Base-by-base conservation (phyloP, 2,329 filamentous ascomycete genomes). In the Huntiella savannae region DNA sequence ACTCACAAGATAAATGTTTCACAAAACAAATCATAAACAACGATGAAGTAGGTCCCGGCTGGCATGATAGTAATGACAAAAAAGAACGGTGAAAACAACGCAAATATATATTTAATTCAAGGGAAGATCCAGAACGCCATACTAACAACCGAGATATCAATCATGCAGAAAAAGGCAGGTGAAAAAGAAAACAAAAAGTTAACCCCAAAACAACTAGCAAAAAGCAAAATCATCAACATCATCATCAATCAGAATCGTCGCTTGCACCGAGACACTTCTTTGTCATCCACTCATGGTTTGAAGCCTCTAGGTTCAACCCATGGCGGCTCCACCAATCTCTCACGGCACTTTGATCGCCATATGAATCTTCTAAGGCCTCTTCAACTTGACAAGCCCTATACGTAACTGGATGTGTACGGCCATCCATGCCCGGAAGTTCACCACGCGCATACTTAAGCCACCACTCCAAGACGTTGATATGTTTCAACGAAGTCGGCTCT, bases 351-450 rank as follows among this genome's bases (percentile, higher is more conserved):
- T 85, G 80, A 46, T 80, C 77, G 6, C 73, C 73, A 43, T 88
- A 73, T 16, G 84, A 83, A 58, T 94, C 87, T 59, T 95, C 87
- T 35, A 95, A 69, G 1, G 87, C 87, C 62, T 95, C 88, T 59
- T 95, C 87, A 51, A 96, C 91, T 60, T 93, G 86, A 60, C 86
- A 94, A 1, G 85, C 93, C 60, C 88, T 87, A 62, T 94, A 95
- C 60, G 93, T 85, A 19, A 95, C 86, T 45, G 74, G 71, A 54
- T 87, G 69, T 51, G 65, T 65, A 32, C 67, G 62, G 12, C 70
- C 70, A 36, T 67, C 62, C 70, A 68, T 73, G 36, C 65, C 69
- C 1, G 65, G 65, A 32, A 73, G 62, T 55, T 70, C 65, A 42
- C 72, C 68, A 45, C 71, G 64, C 5, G 73, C 71, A 54, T 78